Percentiles rank a stretch among this genome's conserved stretches.
phyloP scores from a whole-genome alignment of 2,329 filamentous ascomycete species.

The Sordariomycetes sp. region DNA sequence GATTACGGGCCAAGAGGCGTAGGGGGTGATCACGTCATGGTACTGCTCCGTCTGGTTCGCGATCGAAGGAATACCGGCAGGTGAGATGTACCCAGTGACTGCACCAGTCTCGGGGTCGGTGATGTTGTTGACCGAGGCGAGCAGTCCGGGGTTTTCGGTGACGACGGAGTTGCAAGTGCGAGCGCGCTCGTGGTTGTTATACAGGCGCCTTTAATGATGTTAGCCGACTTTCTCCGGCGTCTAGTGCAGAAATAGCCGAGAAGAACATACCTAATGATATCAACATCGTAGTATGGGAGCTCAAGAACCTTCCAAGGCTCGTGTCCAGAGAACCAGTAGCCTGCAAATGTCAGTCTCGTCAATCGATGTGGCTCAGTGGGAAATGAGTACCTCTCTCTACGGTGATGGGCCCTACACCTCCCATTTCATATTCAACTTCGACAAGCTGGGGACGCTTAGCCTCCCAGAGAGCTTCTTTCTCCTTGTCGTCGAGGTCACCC shows the following conservation, averaged over 20 bases:
- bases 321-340: conserved; percentile 30
- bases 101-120: conserved; percentile 23
- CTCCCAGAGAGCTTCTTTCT: conserved; percentile 25
- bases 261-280: conserved; percentile 22
- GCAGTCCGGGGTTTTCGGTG: conserved; percentile 26
- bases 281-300: conserved; percentile 30
- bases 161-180: conserved; percentile 30
- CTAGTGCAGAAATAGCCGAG: accelerated
- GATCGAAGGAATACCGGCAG: conserved; percentile 28
- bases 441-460: conserved; percentile 26
- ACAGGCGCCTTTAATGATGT: conserved; percentile 18
- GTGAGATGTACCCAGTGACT: conserved; percentile 29
- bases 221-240: not conserved
- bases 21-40: conserved; percentile 30
- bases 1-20: conserved; percentile 26
- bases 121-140: conserved; percentile 31
- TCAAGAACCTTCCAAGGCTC: conserved; percentile 32
- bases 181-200: conserved; percentile 27
- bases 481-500: conserved; percentile 16
- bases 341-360: no score
- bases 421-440: conserved; percentile 24
- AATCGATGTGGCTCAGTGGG: not conserved
- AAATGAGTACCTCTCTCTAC: conserved; percentile 22
- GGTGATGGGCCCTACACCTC: conserved; percentile 26
- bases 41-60: conserved; percentile 28